Evolutionary conservation across 2,329 filamentous ascomycete genomes (phyloP).

Genomic region (Ophiostoma piceae): DNA sequence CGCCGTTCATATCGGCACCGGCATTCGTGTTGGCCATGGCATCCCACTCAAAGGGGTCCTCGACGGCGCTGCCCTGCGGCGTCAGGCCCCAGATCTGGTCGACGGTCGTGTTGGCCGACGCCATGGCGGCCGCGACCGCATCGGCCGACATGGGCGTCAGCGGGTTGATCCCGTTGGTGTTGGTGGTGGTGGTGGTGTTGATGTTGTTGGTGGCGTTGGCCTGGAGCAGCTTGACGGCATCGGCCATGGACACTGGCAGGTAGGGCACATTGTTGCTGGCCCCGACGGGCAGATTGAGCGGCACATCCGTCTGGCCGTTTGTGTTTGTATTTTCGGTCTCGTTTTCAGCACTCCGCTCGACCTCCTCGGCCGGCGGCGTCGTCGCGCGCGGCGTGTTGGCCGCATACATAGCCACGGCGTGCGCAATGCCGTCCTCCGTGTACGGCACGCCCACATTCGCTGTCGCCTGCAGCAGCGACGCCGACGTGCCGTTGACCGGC

Average conservation of each 20-base stretch:
- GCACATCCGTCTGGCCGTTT: not conserved
- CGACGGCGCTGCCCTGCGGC: conserved; percentile 42
- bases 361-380: conserved; percentile 49
- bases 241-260: conserved; percentile 4
- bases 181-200: not conserved
- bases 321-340: not conserved
- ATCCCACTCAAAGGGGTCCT: conserved; percentile 50
- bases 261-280: conserved; percentile 11
- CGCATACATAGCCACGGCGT: conserved; percentile 25
- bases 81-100: conserved; percentile 40
- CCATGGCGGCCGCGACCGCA: not conserved
- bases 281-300: conserved; percentile 4
- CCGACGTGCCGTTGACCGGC: conserved; percentile 27
- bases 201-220: not conserved
- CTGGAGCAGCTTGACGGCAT: conserved; percentile 8
- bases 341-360: conserved; percentile 21
- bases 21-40: conserved; percentile 33
- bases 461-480: conserved; percentile 27
- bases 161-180: not conserved
- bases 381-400: conserved; percentile 32
- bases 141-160: not conserved
- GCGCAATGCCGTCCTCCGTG: conserved; percentile 27
- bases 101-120: conserved; percentile 36
- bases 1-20: too few species aligned
- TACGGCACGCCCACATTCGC: conserved; percentile 28